Evolutionary conservation across 306 rosid species (phyloP), one percentile per base, ranked within the genome.

Genomic region (Vigna hirtella): DNA sequence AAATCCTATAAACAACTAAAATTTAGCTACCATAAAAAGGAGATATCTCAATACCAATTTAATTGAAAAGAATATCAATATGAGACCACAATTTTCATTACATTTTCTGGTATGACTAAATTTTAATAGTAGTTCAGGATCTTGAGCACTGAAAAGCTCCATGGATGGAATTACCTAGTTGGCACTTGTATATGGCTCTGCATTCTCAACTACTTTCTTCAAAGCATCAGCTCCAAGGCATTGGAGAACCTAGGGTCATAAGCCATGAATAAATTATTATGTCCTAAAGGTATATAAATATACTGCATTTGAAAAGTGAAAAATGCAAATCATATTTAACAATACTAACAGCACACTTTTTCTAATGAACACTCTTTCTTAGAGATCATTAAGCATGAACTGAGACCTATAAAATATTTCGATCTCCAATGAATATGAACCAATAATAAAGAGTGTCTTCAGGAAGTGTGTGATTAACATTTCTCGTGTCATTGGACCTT

Each of bases 121-220:
- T 5, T 28, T 18, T 3, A 34, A 26, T 53, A 16, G 45, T 49
- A 50, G 17, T 51, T 6, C 32, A 30, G 17, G 5, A 12, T 61
- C 59, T 7, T 8, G 66, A 22, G 45, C 45, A 20, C n/a, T 66
- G 55, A 71, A 64, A 57, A 59, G 53, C 71, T 81, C 42, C 72
- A 81, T 50, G 4, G 51, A 51, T 20, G 28, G 48, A 77, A 63
- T 43, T 49, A 71, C 72, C 74, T 79, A 70, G 28, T 62, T 4
- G 43, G 76, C 68, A 74, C 20, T 43, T 48, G 73, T 49, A 56
- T 77, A 83, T 32, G 86, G 85, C 81, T 86, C 83, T 69, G 89
- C 87, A 56, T 86, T 83, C 65, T 80, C 89, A 63, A 86, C 61
- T 64, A 80, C n/a, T 40, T 56, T 83, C 87, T 73, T 86, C 83